These are phyloP conservation scores for Suhomyces ambrosiae DNA, from an alignment of 1,139 yeast genomes.

Conservation along the genomic window DNA sequence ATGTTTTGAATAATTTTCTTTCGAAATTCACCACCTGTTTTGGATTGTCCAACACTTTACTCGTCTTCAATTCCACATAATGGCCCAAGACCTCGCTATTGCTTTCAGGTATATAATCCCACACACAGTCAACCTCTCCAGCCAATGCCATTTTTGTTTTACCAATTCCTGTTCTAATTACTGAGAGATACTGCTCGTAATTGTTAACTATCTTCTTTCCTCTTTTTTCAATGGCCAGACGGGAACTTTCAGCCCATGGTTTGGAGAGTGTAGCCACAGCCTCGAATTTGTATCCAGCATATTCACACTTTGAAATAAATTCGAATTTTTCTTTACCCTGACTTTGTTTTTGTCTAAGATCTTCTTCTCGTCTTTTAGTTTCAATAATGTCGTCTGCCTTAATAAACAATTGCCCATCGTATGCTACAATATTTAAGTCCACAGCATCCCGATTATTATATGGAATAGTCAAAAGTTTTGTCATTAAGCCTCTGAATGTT, in stretches of 20 bases:
- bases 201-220: constrained; percentile 60
- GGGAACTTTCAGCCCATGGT: constrained; percentile 71
- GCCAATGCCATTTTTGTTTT: constrained; percentile 68
- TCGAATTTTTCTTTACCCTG: constrained; percentile 36
- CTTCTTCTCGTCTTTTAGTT: constrained; percentile 30
- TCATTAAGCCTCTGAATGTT: constrained; percentile 83
- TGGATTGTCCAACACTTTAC: constrained; percentile 54
- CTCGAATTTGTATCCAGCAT: constrained; percentile 85
- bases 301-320: constrained; percentile 48
- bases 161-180: constrained; percentile 85
- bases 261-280: constrained; percentile 69
- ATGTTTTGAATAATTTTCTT: constrained; percentile 68
- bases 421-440: constrained; percentile 60
- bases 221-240: constrained; percentile 69
- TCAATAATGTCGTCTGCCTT: constrained; percentile 56
- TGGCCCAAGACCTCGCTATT: constrained; percentile 57
- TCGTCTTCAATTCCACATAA: constrained; percentile 85
- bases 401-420: constrained; percentile 86
- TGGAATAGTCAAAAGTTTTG: constrained; percentile 65
- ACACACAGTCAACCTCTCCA: constrained; percentile 90
- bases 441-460: constrained; percentile 58
- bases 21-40: constrained; percentile 66
- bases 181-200: constrained; percentile 74
- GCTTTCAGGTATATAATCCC: constrained; percentile 70
- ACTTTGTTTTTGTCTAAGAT: constrained; percentile 26